Evolutionary conservation across 1,284 basidiomycete genomes (phyloP).

Genomic region (Ganoderma meredithae): DNA sequence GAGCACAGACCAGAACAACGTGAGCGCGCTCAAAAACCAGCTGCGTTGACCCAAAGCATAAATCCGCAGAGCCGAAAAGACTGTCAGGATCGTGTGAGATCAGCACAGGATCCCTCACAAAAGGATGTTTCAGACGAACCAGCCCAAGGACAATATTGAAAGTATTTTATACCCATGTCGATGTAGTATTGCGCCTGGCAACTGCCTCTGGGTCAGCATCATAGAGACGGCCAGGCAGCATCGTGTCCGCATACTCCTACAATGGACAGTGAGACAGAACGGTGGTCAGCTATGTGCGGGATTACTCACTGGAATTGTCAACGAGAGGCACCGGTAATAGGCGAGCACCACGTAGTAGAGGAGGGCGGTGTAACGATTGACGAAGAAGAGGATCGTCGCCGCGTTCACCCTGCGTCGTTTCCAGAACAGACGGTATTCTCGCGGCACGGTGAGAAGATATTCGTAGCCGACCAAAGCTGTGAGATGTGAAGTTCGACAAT

Average conservation of each 20-base stretch:
- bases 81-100: not conserved
- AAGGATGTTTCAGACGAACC: not conserved
- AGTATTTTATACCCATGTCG: not conserved
- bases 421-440: conserved; percentile 21
- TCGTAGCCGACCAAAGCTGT: conserved; percentile 16
- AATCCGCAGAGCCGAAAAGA: not conserved
- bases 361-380: conserved; percentile 10
- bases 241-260: not conserved
- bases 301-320: not conserved
- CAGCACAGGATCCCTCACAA: not conserved
- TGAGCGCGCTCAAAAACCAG: not conserved
- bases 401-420: not conserved
- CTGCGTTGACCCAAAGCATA: not conserved
- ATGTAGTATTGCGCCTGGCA: conserved; percentile 2
- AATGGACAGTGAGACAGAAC: not conserved
- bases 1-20: conserved; percentile 2
- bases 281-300: not conserved
- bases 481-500: not conserved
- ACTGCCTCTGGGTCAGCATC: not conserved
- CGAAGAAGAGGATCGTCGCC: conserved; percentile 11
- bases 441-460: conserved; percentile 15
- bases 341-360: not conserved
- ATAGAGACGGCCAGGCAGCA: not conserved
- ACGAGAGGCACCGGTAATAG: not conserved
- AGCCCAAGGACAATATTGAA: not conserved